These are phyloP conservation scores for Fusarium torulosum DNA, from an alignment of 2,329 filamentous ascomycete species.

Conservation along the genomic window DNA sequence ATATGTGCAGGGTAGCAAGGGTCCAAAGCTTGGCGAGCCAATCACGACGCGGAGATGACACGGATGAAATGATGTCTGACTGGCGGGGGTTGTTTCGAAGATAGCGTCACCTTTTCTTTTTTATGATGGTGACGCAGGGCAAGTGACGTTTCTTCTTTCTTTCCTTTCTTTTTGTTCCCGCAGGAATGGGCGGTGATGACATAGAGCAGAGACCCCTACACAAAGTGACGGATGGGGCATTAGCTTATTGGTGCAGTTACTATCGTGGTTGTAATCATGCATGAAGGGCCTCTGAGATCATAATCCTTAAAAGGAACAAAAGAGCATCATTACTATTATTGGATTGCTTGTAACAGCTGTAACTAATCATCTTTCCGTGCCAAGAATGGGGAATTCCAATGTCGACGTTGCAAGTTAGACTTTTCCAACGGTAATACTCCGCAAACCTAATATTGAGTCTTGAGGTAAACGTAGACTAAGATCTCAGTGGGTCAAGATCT, in stretches of 20 bases:
- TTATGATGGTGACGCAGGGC: slow-evolving; percentile 18
- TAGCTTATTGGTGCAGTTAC: slow-evolving; percentile 8
- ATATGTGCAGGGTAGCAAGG: slow-evolving; percentile 24
- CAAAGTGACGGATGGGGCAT: neutral
- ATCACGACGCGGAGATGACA: slow-evolving; percentile 33
- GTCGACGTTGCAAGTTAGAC: slow-evolving; percentile 4
- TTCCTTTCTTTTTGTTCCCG: neutral
- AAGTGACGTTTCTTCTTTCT: slow-evolving; percentile 1
- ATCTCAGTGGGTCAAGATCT: slow-evolving; percentile 21
- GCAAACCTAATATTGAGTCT: slow-evolving; percentile 5
- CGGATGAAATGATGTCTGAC: slow-evolving; percentile 4
- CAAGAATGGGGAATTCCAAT: slow-evolving; percentile 5
- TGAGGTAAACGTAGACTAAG: slow-evolving; percentile 2
- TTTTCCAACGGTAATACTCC: slow-evolving; percentile 6
- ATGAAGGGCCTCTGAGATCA: slow-evolving; percentile 10
- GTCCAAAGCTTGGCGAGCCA: slow-evolving; percentile 16
- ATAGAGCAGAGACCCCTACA: neutral
- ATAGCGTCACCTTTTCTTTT: slow-evolving; percentile 5
- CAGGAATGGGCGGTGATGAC: neutral
- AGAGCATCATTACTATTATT: neutral
- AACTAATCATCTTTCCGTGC: neutral
- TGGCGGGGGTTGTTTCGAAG: neutral
- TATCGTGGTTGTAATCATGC: neutral
- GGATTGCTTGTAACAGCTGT: neutral
- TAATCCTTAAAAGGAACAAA: neutral